Base-by-base conservation (phyloP, 2,329 filamentous ascomycete species). In the Trichoderma harzianum region DNA sequence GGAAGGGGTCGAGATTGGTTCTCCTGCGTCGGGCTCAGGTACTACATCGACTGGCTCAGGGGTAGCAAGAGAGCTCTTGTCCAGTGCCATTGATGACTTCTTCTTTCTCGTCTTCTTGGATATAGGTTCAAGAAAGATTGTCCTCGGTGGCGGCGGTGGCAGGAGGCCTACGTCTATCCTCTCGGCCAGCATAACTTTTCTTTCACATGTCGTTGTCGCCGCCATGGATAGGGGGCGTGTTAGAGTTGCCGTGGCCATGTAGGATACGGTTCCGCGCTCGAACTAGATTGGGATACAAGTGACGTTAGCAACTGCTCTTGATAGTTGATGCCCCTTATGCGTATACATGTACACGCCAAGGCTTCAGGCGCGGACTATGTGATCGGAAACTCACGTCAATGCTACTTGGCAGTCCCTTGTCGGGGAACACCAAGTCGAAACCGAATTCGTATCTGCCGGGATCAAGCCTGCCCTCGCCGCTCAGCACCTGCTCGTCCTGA, bases 201-300 rank as follows among this genome's bases (percentile, higher is more conserved):
- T 88, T 75, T 97, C 94, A 82, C 93, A 96, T 43, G 89, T 92
- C 11, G 91, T 87, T 3, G 91, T 94, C 2, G 95, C 91, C 16
- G 91, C 88, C 73, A 98, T 97, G 7, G 94, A 91, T 0, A 93
- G 96, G 24, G 96, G 95, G 71, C 94, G 90, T 24, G 95, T 98
- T 71, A 98, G 82, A 10, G 94, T 98, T 36, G 95, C 92, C 7
- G 93, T 95, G 76, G 98, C 88, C 84, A 95, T 90, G 82, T 98
- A 99, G 24, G 92, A 92, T 77, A 99, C 93, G 2, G 93, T 95
- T 43, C 96, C 96, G 78, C 95, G 91, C 82, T 98, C 96, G 81
- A 99, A 99, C 94, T 98, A 81, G 11, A 60, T 30, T 43, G 16
- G n/a, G 26, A 18, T 11, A 51, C n/a, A 16, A 24, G 18, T 21